Evolutionary conservation across 2,329 filamentous ascomycete genomes (phyloP), one percentile per base, ranked within the genome.

Genomic region (Aureobasidium sp.): DNA sequence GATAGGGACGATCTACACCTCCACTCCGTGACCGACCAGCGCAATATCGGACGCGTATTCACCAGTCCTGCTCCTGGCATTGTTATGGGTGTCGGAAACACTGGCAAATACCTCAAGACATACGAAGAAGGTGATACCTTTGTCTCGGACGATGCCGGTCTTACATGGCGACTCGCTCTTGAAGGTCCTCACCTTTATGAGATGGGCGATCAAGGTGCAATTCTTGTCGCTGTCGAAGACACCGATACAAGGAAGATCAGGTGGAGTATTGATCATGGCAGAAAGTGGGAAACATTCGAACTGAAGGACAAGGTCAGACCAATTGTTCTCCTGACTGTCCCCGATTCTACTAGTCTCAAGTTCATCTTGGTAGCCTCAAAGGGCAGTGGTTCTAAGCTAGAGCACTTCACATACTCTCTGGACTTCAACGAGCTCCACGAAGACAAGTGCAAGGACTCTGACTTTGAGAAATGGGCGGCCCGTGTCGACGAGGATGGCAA

Each of bases 21-120:
- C 10, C 96, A 99, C 78, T 98, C 95, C 0, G 91, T 98, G 67
- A 98, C 95, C 2, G 89, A 96, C 65, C 84, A 95, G 47, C 87
- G 88, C 67, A 97, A 98, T 74, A 84, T 91, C 45, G 96, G 96
- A 1, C 89, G 92, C 18, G 91, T 98, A 50, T 99, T 95, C 78
- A 98, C 95, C 2, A 98, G 95, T 73, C 93, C 94, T 1, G 95
- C 96, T 0, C 95, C 96, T 3, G 97, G 96, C 10, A 85, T 99
- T 65, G 88, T 98, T 25, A 97, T 99, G 93, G 97, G 92, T 20
- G 90, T 97, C 60, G 96, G 96, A 66, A 99, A 99, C 77, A 93
- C 89, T 6, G 96, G 97, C 61, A 88, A 92, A 25, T 82, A 86
- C 61, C 85, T 99, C 9, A 87, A 89, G 68, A 79, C 84, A 9